These are phyloP conservation scores for Cucurbita maxima DNA, from an alignment of 306 rosid genomes.

Conservation along the genomic window DNA sequence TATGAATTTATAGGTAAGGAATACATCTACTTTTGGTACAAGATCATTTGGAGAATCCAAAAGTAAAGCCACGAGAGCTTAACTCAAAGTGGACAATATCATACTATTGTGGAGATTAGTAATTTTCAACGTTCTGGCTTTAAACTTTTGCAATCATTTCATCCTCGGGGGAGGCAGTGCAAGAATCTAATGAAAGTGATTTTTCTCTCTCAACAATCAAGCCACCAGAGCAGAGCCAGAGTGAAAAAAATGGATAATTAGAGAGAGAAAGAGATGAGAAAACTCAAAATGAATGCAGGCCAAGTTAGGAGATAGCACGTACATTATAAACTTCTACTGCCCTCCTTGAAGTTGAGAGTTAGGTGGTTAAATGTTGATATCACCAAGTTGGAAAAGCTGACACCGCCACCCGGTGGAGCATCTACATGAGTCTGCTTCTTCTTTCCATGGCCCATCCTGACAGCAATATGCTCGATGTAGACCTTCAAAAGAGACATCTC, in stretches of 20 bases:
- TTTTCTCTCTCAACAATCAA: slow-evolving; percentile 9
- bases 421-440: slow-evolving; percentile 9
- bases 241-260: neutral
- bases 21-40: too few relatives aligned
- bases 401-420: slow-evolving; percentile 11
- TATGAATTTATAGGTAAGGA: too few relatives aligned
- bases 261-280: neutral
- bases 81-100: too few relatives aligned
- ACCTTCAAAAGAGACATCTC: slow-evolving; percentile 4
- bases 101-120: too few relatives aligned
- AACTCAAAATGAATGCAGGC: neutral
- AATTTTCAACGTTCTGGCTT: too few relatives aligned
- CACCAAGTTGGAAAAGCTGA: slow-evolving; percentile 13
- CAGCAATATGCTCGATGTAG: slow-evolving; percentile 1
- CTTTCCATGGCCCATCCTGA: neutral
- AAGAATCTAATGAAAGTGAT: slow-evolving; percentile 16
- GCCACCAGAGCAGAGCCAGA: neutral
- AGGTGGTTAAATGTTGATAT: slow-evolving; percentile 18
- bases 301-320: slow-evolving; percentile 1
- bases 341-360: neutral
- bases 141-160: slow-evolving; percentile 12
- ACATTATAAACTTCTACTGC: neutral
- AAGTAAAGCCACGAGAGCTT: too few relatives aligned
- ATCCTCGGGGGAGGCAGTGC: slow-evolving; percentile 1
- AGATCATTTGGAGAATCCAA: too few relatives aligned